phyloP scores from a whole-genome alignment of 1,284 basidiomycete species.

The Trametes sp. region DNA sequence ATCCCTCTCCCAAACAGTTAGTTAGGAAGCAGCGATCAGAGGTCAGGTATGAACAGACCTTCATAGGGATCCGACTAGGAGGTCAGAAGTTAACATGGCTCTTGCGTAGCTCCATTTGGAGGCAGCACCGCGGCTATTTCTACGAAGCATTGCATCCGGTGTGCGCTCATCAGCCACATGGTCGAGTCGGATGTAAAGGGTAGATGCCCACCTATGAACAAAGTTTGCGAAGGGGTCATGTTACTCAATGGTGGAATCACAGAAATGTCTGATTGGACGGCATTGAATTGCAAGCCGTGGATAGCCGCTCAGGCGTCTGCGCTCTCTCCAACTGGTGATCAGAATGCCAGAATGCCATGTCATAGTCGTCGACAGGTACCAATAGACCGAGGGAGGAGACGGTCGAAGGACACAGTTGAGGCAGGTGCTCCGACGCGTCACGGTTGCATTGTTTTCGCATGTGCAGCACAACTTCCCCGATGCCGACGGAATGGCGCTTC shows the following conservation, averaged over 20 bases:
- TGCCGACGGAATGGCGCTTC: no score
- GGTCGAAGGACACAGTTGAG: not conserved
- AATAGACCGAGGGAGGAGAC: not conserved
- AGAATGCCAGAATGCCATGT: not conserved
- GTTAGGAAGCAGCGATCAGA: not conserved
- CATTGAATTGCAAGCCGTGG: not conserved
- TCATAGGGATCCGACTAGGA: not conserved
- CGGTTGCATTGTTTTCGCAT: not conserved
- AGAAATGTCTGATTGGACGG: not conserved
- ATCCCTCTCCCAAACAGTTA: not conserved
- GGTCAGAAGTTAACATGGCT: no score
- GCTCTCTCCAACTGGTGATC: not conserved
- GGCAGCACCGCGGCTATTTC: not conserved
- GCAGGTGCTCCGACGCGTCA: not conserved
- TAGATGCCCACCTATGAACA: not conserved
- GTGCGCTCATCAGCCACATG: not conserved
- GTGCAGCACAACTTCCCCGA: not conserved
- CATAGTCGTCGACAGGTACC: not conserved
- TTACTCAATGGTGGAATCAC: not conserved
- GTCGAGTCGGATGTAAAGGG: not conserved
- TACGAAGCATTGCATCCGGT: not conserved
- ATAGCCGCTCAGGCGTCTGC: not conserved
- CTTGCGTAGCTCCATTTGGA: not conserved
- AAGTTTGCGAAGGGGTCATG: conserved; percentile 1
- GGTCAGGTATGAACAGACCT: not conserved